Base-by-base conservation (phyloP, 2,329 filamentous ascomycete genomes). In the Hyphodiscus sp. region DNA sequence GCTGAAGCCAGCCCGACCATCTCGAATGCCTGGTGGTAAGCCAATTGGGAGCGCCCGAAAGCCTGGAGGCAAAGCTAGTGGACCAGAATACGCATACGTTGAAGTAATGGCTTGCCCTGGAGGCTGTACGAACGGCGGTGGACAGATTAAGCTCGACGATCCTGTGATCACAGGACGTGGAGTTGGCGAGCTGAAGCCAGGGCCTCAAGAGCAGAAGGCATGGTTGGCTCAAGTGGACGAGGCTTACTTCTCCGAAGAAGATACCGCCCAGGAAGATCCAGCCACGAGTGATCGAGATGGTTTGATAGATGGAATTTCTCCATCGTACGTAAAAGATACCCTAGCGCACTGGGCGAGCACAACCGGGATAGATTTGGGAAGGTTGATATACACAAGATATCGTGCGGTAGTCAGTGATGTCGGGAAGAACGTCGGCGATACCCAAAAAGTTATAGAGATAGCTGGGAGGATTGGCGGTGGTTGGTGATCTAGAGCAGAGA, bases 21-120 rank as follows among this genome's bases (percentile, higher is more conserved):
- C 88, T 44, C 82, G 88, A 53, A 85, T 96, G 74, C 89, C 91
- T 1, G 91, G 90, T 1, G 88, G 83, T 1, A 85, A 77, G 57
- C 77, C 79, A 0, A 76, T 80, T 45, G 80, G 77, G 1, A 78
- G 75, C 50, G 79, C 74, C 44, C 78, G 79, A 54, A 79, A 75
- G 57, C 76, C 74, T 6, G 73, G 69, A 16, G 80, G 73, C 7
- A 80, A 79, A 62, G 50, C 69, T 18, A 68, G 70, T 18, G 70
- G 73, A 5, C 71, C 80, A 7, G 89, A 96, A 38, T 91, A 91
- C 68, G 80, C 87, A n/a, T 97, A 95, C 70, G 88, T 97, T 26
- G 94, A 99, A 72, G 94, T 99, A 54, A 99, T 99, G 94, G 94
- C 94, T 15, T 99, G 94, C 70, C 94, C 94, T 0, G 94, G 94